Evolutionary conservation across 176 grass and related monocot genomes (phyloP), one percentile per base, ranked within the genome.

Genomic region (Oryza longistaminata): DNA sequence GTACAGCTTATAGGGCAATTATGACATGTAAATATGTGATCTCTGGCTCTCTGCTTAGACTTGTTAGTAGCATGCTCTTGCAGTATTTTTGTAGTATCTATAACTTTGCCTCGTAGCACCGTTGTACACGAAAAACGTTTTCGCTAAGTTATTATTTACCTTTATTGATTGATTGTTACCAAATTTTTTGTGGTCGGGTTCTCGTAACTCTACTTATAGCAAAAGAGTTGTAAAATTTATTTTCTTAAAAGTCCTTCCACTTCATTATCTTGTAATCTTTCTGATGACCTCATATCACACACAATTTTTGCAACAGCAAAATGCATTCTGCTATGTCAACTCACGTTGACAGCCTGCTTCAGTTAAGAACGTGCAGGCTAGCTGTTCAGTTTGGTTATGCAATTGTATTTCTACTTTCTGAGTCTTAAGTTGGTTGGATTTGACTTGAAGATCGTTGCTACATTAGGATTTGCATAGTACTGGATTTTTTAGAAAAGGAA

Each of bases 321-420:
- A 80, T 68, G 11, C 1, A 19, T 74, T 46, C 50, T 39, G 31
- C 21, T 85, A 12, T 81, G 14, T 81, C 69, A 27, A 81, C 49
- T 29, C 24, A 70, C 19, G 66, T 4, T 49, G 46, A 64, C 31
- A 49, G 25, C 26, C 42, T 67, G 60, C 16, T 77, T 64, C 40
- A 72, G n/a, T 79, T 64, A 49, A 65, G 42, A 78, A 34, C n/a
- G 15, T 52, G 16, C 2, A 1, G 42, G 1, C 2, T 3, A 43
- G 10, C 49, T 72, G 55, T 72, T 68, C n/a, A 75, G 46, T 69
- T 80, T 69, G 61, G 69, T 65, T 74, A 79, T 87, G 26, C 22
- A 26, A 5, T 24, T 73, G 16, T 66, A n/a, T 35, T 80, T 79
- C 22, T 49, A 27, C 19, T 75, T 89, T 7, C 17, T 21, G 12